Evolutionary conservation across 2,329 filamentous ascomycete genomes (phyloP).

Genomic region (Chaetomium globosum): DNA sequence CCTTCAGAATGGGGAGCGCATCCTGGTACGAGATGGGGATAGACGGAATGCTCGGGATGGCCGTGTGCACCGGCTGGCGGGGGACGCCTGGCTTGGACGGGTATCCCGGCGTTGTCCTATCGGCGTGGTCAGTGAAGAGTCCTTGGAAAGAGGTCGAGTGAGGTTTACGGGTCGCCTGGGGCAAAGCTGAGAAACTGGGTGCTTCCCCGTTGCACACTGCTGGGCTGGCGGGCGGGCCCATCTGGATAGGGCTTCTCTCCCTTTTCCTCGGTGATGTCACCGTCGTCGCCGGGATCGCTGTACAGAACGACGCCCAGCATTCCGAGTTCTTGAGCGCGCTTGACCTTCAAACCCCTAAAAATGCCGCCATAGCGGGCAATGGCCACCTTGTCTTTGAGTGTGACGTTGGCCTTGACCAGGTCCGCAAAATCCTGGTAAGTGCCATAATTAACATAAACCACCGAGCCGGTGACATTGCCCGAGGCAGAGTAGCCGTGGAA

Average conservation of each 20-base stretch:
- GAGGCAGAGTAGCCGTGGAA: conserved; percentile 95
- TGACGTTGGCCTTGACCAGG: conserved; percentile 72
- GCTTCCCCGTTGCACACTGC: conserved; percentile 87
- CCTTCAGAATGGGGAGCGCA: conserved; percentile 82
- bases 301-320: conserved; percentile 87
- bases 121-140: conserved; percentile 19
- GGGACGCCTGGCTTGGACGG: conserved; percentile 88
- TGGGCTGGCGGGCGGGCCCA: conserved; percentile 84
- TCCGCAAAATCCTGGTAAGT: conserved; percentile 86
- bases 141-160: conserved; percentile 20
- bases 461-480: conserved; percentile 85
- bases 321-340: conserved; percentile 86
- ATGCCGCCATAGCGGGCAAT: conserved; percentile 82
- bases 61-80: conserved; percentile 67
- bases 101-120: conserved; percentile 82
- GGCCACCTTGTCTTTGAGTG: conserved; percentile 81
- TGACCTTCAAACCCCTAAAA: conserved; percentile 89
- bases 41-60: conserved; percentile 84
- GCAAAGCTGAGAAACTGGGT: conserved; percentile 74
- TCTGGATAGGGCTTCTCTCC: conserved; percentile 79
- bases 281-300: conserved; percentile 87
- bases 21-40: conserved; percentile 88
- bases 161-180: conserved; percentile 66
- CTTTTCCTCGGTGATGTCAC: conserved; percentile 76
- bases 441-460: conserved; percentile 90